Conservation (phyloP, 1,284 basidiomycete genomes). For the Meripilus lineatus region DNA sequence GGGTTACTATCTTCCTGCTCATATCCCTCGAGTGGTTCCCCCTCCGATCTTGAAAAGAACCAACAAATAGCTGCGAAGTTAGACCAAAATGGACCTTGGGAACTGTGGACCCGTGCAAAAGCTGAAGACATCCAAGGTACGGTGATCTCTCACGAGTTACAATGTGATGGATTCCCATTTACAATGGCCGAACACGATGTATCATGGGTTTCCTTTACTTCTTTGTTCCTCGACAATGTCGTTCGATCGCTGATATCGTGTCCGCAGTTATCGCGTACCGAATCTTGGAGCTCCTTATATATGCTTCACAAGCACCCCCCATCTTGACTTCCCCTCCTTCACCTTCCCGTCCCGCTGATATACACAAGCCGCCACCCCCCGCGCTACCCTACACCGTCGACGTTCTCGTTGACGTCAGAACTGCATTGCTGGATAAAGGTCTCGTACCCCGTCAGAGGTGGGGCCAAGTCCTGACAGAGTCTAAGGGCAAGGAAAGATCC, state of each 20-base stretch:
- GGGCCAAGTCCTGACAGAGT: conserved; percentile 14
- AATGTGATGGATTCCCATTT: no score
- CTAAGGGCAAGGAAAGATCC: conserved; percentile 30
- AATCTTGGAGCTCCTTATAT: conserved; percentile 77
- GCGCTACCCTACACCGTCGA: conserved; percentile 64
- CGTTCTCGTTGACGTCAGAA: conserved; percentile 75
- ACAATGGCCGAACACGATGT: no score
- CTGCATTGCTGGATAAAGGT: conserved; percentile 69
- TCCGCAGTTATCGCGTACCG: conserved; percentile 85
- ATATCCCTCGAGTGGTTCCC: no score
- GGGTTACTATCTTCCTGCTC: conserved; percentile 72
- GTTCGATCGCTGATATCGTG: no score
- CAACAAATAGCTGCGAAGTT: conserved; percentile 50
- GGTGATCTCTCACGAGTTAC: no score
- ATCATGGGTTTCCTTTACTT: no score
- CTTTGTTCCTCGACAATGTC: no score
- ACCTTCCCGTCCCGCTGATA: conserved; percentile 28
- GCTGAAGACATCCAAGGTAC: conserved; percentile 76
- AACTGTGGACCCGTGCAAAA: conserved; percentile 55
- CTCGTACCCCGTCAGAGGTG: conserved; percentile 43
- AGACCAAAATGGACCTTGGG: conserved; percentile 66
- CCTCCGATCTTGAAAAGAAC: conserved; percentile 31
- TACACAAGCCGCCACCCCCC: conserved; percentile 22
- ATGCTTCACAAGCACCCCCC: conserved; percentile 62
- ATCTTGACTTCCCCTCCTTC: conserved; percentile 68